Percentiles rank a stretch among this genome's conserved stretches.
Evolutionary conservation across 228 moss, liverwort and hornwort genomes (phyloP).

Genomic region (Sphagnum magellanicum): DNA sequence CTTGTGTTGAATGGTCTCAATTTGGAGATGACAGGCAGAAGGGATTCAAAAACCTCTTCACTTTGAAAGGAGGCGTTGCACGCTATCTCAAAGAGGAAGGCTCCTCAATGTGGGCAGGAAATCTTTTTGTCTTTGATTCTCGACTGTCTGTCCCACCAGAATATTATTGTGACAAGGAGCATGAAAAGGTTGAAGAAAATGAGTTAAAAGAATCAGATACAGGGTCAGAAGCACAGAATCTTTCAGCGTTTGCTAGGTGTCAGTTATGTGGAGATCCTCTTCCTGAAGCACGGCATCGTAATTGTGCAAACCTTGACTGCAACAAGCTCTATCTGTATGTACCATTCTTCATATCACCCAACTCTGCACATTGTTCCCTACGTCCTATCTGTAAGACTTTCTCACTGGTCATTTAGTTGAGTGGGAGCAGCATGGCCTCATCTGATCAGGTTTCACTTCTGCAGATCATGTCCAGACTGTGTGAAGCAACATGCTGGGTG

Average conservation of each 20-base stretch:
- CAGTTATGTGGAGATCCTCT: conserved; percentile 60
- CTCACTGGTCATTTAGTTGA: background rate
- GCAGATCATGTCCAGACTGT: conserved; percentile 77
- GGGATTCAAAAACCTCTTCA: conserved; percentile 83
- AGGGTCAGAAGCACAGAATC: conserved; percentile 2
- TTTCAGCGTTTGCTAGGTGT: conserved; percentile 45
- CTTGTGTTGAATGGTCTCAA: background rate
- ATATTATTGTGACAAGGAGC: conserved; percentile 29
- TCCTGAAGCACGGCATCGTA: conserved; percentile 73
- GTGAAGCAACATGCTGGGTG: conserved; percentile 57
- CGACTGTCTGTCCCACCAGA: conserved; percentile 70
- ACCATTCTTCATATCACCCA: background rate
- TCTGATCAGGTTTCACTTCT: conserved; percentile 1
- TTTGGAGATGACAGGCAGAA: conserved; percentile 38
- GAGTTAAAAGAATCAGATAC: background rate
- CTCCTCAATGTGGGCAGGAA: conserved; percentile 68
- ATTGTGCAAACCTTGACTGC: conserved; percentile 98
- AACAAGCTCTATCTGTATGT: conserved; percentile 85
- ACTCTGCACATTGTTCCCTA: background rate
- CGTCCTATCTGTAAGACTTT: background rate
- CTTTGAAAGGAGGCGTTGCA: conserved; percentile 81
- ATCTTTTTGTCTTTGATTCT: conserved; percentile 91
- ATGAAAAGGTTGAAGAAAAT: background rate
- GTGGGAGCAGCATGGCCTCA: background rate
- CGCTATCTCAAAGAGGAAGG: conserved; percentile 95